phyloP scores from a whole-genome alignment of 305 asterid genomes.

The Fraxinus velutina region DNA sequence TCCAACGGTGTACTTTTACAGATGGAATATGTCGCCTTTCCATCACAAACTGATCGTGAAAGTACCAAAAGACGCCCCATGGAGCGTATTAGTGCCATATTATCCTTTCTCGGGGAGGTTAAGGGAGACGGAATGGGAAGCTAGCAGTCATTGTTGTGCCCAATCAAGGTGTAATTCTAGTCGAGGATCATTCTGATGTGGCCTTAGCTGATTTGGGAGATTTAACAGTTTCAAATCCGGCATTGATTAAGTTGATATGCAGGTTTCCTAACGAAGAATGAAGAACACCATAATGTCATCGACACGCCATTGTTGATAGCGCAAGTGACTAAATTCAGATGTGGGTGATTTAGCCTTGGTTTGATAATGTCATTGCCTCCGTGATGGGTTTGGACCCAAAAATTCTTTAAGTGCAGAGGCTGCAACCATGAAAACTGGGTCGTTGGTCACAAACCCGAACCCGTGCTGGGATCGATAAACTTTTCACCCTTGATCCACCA shows the following conservation, averaged over 20 bases:
- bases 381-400: constrained; percentile 92
- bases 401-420: constrained; percentile 72
- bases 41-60: constrained; percentile 22
- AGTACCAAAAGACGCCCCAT: constrained; percentile 55
- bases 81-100: constrained; percentile 61
- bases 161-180: constrained; percentile 64
- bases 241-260: constrained; percentile 60
- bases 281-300: constrained; percentile 58
- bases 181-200: constrained; percentile 60
- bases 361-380: constrained; percentile 80
- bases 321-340: constrained; percentile 63
- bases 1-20: constrained; percentile 71
- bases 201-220: constrained; percentile 60
- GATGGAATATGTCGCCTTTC: constrained; percentile 10
- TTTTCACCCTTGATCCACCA: constrained; percentile 57
- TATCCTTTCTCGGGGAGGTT: constrained; percentile 79
- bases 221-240: constrained; percentile 69
- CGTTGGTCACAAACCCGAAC: constrained; percentile 36
- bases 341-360: constrained; percentile 83
- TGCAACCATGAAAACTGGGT: constrained; percentile 49
- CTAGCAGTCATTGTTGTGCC: constrained; percentile 69
- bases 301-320: constrained; percentile 80
- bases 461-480: constrained; percentile 78
- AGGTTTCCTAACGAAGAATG: constrained; percentile 43
- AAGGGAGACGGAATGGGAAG: constrained; percentile 62